Evolutionary conservation across 2,329 filamentous ascomycete species (phyloP).

Genomic region (Phyllosticta paracitricarpa): DNA sequence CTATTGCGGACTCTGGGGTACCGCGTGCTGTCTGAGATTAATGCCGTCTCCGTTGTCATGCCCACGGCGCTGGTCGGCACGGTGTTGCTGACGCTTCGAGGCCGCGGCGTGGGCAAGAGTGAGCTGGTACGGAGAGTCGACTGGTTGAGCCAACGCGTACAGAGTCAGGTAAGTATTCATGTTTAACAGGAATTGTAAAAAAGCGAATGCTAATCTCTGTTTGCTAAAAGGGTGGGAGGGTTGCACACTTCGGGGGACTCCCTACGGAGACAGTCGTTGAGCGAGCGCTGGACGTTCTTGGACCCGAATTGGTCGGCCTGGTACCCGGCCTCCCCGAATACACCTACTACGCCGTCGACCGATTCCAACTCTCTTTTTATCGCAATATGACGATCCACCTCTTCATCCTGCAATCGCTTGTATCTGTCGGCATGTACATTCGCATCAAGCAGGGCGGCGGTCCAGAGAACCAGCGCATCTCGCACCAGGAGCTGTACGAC

Average conservation of each 20-base stretch:
- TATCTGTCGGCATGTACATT: constrained; percentile 84
- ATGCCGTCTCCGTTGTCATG: constrained; percentile 94
- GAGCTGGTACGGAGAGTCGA: constrained; percentile 81
- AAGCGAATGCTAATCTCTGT: too few relatives aligned
- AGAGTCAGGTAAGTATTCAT: constrained; percentile 45
- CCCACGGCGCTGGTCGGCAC: constrained; percentile 93
- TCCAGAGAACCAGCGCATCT: constrained; percentile 66
- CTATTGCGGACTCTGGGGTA: constrained; percentile 82
- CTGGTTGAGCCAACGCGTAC: constrained; percentile 76
- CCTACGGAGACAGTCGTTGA: constrained; percentile 76
- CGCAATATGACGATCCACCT: constrained; percentile 99
- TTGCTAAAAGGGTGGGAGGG: constrained; percentile 55
- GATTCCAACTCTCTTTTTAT: constrained; percentile 96
- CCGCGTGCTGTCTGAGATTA: constrained; percentile 87
- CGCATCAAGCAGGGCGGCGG: constrained; percentile 86
- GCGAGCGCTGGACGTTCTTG: constrained; percentile 81
- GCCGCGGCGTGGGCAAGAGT: constrained; percentile 77
- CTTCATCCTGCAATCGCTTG: constrained; percentile 86
- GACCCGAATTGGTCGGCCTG: constrained; percentile 75
- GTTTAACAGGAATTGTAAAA: too few relatives aligned
- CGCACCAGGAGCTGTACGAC: constrained; percentile 59
- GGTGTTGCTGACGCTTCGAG: constrained; percentile 79
- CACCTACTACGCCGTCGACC: constrained; percentile 88
- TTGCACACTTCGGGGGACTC: constrained; percentile 81
- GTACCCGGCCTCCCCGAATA: constrained; percentile 74